phyloP scores from a whole-genome alignment of 225 moss, liverwort and hornwort species.

The Anthoceros angustus region DNA sequence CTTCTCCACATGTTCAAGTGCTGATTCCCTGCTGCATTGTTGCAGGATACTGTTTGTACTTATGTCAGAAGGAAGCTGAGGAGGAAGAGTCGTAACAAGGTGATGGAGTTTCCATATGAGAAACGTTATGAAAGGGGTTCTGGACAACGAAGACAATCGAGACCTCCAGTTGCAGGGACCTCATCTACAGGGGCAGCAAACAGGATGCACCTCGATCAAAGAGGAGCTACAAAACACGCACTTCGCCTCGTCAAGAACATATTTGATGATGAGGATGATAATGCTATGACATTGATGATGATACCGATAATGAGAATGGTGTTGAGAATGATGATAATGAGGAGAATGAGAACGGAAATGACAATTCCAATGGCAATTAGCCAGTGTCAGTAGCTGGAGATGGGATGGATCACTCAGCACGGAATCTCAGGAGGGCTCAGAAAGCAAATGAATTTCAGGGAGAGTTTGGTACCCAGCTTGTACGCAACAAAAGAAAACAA shows the following conservation, averaged over 20 bases:
- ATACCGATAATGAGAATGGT: constrained; percentile 6
- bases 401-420: not conserved
- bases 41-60: constrained; percentile 44
- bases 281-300: constrained; percentile 14
- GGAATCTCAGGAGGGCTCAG: not conserved
- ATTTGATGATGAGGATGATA: not conserved
- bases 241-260: constrained; percentile 16
- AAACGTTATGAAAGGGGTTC: constrained; percentile 29
- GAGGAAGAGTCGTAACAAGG: constrained; percentile 49
- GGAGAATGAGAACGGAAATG: not conserved
- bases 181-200: constrained; percentile 27
- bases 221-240: constrained; percentile 85
- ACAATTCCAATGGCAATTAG: not conserved
- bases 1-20: not conserved
- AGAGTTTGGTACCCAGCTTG: not conserved
- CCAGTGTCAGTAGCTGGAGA: not conserved
- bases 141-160: constrained; percentile 7
- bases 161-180: not conserved
- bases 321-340: not conserved
- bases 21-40: constrained; percentile 2
- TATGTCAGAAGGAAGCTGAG: constrained; percentile 54
- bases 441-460: not conserved
- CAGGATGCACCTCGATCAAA: constrained; percentile 60
- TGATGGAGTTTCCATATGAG: constrained; percentile 19
- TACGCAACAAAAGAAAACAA: not conserved